A percentile compares a stretch with the other conserved stretches of the same genome.
These are phyloP conservation scores for Calonectria fujianensis DNA, from an alignment of 2,329 filamentous ascomycete species.

Conservation along the genomic window DNA sequence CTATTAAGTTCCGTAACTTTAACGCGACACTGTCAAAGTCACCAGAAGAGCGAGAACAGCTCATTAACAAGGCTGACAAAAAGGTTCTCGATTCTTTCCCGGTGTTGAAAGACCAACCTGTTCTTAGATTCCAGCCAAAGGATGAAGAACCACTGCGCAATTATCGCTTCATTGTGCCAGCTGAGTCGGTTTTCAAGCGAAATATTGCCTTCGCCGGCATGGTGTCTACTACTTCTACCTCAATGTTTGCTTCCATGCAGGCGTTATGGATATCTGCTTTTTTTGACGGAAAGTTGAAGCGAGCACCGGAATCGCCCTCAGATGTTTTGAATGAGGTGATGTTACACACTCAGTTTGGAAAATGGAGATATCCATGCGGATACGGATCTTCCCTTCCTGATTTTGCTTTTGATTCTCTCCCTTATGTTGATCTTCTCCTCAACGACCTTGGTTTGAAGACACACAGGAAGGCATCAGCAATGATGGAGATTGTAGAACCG, in stretches of 20 bases:
- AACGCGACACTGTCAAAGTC: conserved; percentile 26
- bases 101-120: conserved; percentile 44
- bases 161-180: conserved; percentile 53
- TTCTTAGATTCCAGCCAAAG: conserved; percentile 40
- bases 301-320: conserved; percentile 59
- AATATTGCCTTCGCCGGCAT: conserved; percentile 59
- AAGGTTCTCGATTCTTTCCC: conserved; percentile 45
- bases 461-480: conserved; percentile 32
- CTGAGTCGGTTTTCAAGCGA: conserved; percentile 42
- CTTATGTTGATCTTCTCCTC: conserved; percentile 73
- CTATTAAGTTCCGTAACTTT: conserved; percentile 62
- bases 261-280: conserved; percentile 75
- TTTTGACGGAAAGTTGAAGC: conserved; percentile 68
- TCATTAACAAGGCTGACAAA: conserved; percentile 39
- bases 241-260: conserved; percentile 58
- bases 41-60: conserved; percentile 13
- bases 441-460: conserved; percentile 76
- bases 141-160: conserved; percentile 47
- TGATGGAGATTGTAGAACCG: conserved; percentile 31
- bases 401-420: conserved; percentile 84
- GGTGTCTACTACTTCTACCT: conserved; percentile 56
- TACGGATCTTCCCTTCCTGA: conserved; percentile 78
- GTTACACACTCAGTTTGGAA: conserved; percentile 79
- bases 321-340: conserved; percentile 71
- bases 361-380: conserved; percentile 79